Evolutionary conservation across 139 green algal species (phyloP).

Genomic region (Chlorella sp.): DNA sequence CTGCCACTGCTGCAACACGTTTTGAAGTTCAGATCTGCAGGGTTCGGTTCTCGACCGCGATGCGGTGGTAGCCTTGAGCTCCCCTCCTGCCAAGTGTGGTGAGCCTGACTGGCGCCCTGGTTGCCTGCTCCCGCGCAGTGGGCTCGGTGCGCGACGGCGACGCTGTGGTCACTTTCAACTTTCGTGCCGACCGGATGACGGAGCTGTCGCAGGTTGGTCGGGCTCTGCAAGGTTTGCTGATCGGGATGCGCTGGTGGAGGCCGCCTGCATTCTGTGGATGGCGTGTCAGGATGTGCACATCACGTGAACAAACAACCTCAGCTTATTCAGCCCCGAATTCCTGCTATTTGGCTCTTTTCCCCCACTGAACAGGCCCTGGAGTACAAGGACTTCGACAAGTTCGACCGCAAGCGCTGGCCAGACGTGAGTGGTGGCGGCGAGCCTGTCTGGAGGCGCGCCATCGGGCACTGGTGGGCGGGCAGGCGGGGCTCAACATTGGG

Average conservation of each 20-base stretch:
- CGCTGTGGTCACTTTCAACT: slow-evolving; percentile 96
- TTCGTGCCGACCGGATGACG: slow-evolving; percentile 92
- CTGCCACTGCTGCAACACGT: no score
- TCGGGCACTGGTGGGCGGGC: no score
- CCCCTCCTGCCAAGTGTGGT: no score
- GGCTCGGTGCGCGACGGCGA: slow-evolving; percentile 57
- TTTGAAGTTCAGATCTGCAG: no score
- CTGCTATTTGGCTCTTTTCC: no score
- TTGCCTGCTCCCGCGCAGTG: background rate
- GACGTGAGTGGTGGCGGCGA: slow-evolving; percentile 43
- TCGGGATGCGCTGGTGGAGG: background rate
- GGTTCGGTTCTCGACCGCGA: no score
- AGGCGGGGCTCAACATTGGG: no score
- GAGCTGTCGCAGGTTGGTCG: slow-evolving; percentile 65
- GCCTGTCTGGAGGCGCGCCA: no score
- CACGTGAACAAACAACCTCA: no score
- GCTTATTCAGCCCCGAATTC: no score
- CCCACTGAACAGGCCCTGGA: slow-evolving; percentile 73
- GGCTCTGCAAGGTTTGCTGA: no score
- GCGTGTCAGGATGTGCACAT: background rate
- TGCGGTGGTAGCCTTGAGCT: no score
- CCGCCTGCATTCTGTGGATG: background rate
- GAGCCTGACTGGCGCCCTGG: background rate
- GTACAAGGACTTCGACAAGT: slow-evolving; percentile 83
- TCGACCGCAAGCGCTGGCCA: slow-evolving; percentile 84